Percentiles rank a stretch among this genome's conserved stretches.
These are phyloP conservation scores for Boletus holoroseus DNA, from an alignment of 1,284 basidiomycete genomes.

Conservation along the genomic window DNA sequence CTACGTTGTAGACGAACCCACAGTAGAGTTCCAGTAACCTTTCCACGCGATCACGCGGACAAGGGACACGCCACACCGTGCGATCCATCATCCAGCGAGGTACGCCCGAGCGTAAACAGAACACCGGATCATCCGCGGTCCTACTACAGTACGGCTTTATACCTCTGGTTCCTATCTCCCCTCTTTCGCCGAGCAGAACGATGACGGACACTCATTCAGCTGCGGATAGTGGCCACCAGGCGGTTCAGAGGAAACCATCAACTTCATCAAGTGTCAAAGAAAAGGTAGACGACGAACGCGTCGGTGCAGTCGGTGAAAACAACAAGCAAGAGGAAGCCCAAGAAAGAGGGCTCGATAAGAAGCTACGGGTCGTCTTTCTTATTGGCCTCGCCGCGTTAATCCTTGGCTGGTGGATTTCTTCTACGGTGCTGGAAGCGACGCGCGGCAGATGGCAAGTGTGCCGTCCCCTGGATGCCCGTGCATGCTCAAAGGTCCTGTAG, in stretches of 20 bases:
- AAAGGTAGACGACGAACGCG: slow-evolving; percentile 21
- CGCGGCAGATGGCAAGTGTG: slow-evolving; percentile 60
- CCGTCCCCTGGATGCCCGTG: background rate
- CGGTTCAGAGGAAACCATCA: slow-evolving; percentile 21
- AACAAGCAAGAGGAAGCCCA: slow-evolving; percentile 21
- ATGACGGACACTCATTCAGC: slow-evolving; percentile 19
- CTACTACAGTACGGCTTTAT: background rate
- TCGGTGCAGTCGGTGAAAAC: slow-evolving; percentile 21
- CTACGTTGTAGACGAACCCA: background rate
- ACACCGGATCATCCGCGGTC: background rate
- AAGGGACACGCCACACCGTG: too few relatives aligned
- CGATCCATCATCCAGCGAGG: background rate
- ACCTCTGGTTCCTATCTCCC: background rate
- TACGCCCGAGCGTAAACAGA: too few relatives aligned
- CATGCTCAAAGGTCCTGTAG: slow-evolving; percentile 30
- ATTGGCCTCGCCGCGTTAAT: slow-evolving; percentile 52
- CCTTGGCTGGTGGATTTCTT: slow-evolving; percentile 77
- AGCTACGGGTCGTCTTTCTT: slow-evolving; percentile 43
- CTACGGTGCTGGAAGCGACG: slow-evolving; percentile 61
- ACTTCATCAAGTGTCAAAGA: slow-evolving; percentile 20
- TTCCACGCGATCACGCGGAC: slow-evolving; percentile 9
- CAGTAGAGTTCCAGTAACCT: too few relatives aligned
- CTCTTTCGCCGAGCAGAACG: background rate
- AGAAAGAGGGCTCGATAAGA: slow-evolving; percentile 21
- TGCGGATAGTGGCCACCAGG: background rate